Base-by-base conservation (phyloP, 345 rosid species). In the Eucalyptus erythrocorys region DNA sequence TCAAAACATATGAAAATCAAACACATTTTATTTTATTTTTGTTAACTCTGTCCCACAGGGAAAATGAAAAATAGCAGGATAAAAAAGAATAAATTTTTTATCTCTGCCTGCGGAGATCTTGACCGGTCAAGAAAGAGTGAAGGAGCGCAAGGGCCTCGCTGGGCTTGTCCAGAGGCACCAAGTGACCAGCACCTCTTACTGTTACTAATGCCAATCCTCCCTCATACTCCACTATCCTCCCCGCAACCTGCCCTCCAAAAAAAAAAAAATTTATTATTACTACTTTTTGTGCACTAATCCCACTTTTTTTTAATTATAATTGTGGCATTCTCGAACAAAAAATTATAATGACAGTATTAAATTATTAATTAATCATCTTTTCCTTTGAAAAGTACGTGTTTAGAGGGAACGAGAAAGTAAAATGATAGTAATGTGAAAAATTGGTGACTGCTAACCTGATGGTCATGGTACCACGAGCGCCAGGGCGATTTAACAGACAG, bases 121-220 rank as follows among this genome's bases (percentile, higher is more conserved):
- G 68, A 12, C 86, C 91, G 13, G 85, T 84, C 86, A 92, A 90
- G 91, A 91, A 95, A 47, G 95, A 93, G 61, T 88, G 90, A 86
- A 94, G 55, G 42, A 94, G 92, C 5, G 93, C 81, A 49, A 95
- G 95, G 85, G 96, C 93, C 68, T 94, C 90, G 22, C 88, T 88
- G 87, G 96, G 97, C 91, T 93, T 93, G 90, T 92, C 86, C 55
- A 90, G 89, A 16, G 96, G 96, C 57, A 95, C 96, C 91, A 93
- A 86, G 89, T 95, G 97, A 51, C 97, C 96, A 3, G 97, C 96
- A 53, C 96, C 95, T 91, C 97, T 90, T 66, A 94, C 94, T 6
- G 96, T 94, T 66, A 93, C 93, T 8, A 93, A 21, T 48, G 93
- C 90, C 88, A 94, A 64, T 27, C 97, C 97, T 2, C 19, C 76